Base-by-base conservation (phyloP, 495 filamentous ascomycete species). In the Aspergillus saccharolyticus region DNA sequence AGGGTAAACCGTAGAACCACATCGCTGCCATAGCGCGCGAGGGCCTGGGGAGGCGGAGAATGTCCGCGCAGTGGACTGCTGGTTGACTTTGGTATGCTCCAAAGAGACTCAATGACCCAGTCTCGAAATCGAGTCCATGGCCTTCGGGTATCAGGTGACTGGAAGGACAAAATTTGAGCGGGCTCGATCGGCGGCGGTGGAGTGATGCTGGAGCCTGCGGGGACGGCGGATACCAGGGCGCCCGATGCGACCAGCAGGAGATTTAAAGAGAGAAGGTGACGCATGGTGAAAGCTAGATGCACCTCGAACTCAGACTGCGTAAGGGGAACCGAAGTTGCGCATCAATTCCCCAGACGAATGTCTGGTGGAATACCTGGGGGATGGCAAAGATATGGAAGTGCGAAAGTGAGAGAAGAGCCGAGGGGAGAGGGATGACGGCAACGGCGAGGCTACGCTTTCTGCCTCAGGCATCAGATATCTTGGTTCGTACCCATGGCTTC, bases 1-100 rank as follows among this genome's bases (percentile, higher is more conserved):
- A 96, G 72, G 65, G 89, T 89, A 79, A 97, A 97, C 16, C 94
- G 85, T 42, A 97, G 74, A 15, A 98, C 93, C 16, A 96, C 78
- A 67, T 96, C 87, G 44, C 85, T 81, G 46, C 83, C 85, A 68
- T 97, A 96, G 57, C 84, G 80, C 28, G 83, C 78, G 17, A 83
- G 72, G 25, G 86, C 73, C 28, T 76, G 82, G 5, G 76, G 68
- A 5, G 77, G 80, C 0, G 74, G 70, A 19, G 66, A 67, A 55
- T 58, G 63, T 57, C 61, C 51, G 46, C 58, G 60, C 19, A 52
- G 48, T 0, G 44, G 53, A 30, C 22, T 25, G n/a, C 60, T 65
- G 19, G 52, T 53, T 8, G 65, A 53, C 15, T 65, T 54, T 56
- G 66, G 49, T 73, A 80, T 71, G 0, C 83, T 79, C 75, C 90